Evolutionary conservation across 495 filamentous ascomycete genomes (phyloP).

Genomic region (Melanomma pulvis-pyrius): DNA sequence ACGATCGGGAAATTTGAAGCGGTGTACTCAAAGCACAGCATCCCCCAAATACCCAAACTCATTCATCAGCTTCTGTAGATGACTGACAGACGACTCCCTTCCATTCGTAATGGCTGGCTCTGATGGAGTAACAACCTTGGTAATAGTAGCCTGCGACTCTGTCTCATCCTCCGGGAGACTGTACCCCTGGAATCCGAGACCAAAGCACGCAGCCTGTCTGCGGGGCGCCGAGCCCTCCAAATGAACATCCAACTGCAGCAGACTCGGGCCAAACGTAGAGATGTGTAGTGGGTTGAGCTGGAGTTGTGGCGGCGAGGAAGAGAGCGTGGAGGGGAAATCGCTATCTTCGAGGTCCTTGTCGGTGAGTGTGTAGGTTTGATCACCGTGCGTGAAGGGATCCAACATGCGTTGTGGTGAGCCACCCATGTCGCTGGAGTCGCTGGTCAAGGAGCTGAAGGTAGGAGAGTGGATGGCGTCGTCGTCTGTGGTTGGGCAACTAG

Average conservation of each 20-base stretch:
- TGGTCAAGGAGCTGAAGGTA: slow-evolving; percentile 35
- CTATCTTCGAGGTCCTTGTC: not conserved
- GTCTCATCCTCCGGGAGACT: slow-evolving; percentile 31
- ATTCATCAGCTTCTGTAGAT: slow-evolving; percentile 32
- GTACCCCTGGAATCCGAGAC: slow-evolving; percentile 32
- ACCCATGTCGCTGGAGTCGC: slow-evolving; percentile 18
- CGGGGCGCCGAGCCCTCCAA: slow-evolving; percentile 11
- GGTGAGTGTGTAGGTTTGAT: slow-evolving; percentile 10
- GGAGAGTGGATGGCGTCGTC: slow-evolving; percentile 30
- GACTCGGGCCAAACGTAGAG: slow-evolving; percentile 16
- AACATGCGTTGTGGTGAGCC: slow-evolving; percentile 20
- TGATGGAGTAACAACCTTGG: not conserved
- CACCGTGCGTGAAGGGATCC: slow-evolving; percentile 13
- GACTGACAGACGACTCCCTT: slow-evolving; percentile 12
- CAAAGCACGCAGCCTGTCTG: slow-evolving; percentile 29
- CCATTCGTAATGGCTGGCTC: slow-evolving; percentile 7
- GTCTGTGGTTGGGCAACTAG: slow-evolving; percentile 15
- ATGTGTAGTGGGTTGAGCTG: not conserved
- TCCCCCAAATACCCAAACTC: slow-evolving; percentile 37
- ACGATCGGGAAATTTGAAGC: not conserved
- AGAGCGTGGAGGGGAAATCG: not conserved
- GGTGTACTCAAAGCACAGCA: slow-evolving; percentile 20
- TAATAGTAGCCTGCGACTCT: slow-evolving; percentile 23
- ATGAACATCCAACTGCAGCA: slow-evolving; percentile 23
- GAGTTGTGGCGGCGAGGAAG: not conserved